Percentiles rank a stretch among this genome's conserved stretches.
phyloP scores from a whole-genome alignment of 2,329 filamentous ascomycete species.

The Coniochaeta pulveracea region DNA sequence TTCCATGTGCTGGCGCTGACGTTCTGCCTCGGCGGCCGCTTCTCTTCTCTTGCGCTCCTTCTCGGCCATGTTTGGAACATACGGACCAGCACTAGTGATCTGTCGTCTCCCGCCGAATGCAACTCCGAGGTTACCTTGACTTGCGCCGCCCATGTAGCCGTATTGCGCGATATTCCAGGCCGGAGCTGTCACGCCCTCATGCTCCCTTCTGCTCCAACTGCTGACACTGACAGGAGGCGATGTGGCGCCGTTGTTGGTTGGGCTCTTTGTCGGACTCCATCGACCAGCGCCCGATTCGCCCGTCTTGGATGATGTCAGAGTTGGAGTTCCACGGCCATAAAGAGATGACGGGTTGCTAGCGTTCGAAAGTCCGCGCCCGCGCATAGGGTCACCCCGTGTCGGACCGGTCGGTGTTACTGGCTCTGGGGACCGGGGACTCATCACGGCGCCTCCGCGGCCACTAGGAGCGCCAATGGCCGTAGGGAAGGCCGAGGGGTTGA shows the following conservation, averaged over 20 bases:
- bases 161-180: constrained; percentile 99
- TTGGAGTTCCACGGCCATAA: constrained; percentile 25
- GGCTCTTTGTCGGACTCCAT: constrained; percentile 53
- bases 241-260: constrained; percentile 33
- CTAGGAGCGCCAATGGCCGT: constrained; percentile 62
- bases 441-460: constrained; percentile 34
- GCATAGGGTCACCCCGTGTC: constrained; percentile 19
- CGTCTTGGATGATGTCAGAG: constrained; percentile 35
- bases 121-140: constrained; percentile 89
- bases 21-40: constrained; percentile 46
- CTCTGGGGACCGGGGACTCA: constrained; percentile 60
- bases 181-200: constrained; percentile 70
- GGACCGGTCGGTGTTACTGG: constrained; percentile 34
- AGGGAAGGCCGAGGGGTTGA: constrained; percentile 65
- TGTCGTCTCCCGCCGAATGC: constrained; percentile 85
- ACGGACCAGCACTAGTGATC: constrained; percentile 73
- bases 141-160: constrained; percentile 95
- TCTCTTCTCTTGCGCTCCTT: constrained; percentile 61
- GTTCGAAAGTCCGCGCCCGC: constrained; percentile 38
- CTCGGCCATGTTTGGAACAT: constrained; percentile 71
- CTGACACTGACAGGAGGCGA: constrained; percentile 53
- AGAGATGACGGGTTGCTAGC: constrained; percentile 47
- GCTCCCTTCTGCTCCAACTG: constrained; percentile 80
- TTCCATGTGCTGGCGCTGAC: constrained; percentile 41
- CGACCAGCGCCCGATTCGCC: constrained; percentile 43